Evolutionary conservation across 805 yeast species (phyloP).

Genomic region (Saturnispora ahearnii): DNA sequence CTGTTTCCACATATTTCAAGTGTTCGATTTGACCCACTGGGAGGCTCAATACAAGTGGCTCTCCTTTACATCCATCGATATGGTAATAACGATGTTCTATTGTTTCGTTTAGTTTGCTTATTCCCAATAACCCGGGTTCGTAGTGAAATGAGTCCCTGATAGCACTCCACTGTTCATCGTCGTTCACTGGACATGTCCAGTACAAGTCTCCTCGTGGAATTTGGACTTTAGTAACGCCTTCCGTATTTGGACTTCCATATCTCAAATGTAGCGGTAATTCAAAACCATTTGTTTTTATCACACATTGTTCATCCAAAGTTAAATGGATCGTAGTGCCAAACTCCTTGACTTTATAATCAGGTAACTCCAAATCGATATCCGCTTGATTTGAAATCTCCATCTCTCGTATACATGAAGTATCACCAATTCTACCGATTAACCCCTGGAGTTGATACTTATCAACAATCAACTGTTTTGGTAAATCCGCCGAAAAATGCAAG

Average conservation of each 20-base stretch:
- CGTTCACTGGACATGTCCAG: conserved; percentile 20
- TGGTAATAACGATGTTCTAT: background rate
- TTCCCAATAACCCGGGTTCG: conserved; percentile 16
- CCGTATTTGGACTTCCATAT: conserved; percentile 19
- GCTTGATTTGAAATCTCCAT: conserved; percentile 14
- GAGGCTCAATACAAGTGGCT: background rate
- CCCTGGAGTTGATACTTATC: conserved; percentile 23
- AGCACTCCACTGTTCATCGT: conserved; percentile 8
- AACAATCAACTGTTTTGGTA: conserved; percentile 22
- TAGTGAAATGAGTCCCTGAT: conserved; percentile 18
- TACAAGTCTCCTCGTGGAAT: conserved; percentile 20
- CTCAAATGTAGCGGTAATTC: conserved; percentile 28
- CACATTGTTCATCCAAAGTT: conserved; percentile 13
- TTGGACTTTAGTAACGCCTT: conserved; percentile 6
- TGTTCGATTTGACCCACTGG: conserved; percentile 16
- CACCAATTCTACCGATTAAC: background rate
- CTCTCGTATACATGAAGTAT: conserved; percentile 5
- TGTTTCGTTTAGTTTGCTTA: conserved; percentile 3
- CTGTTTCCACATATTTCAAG: conserved; percentile 10
- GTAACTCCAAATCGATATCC: conserved; percentile 25
- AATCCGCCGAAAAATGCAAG: conserved; percentile 6
- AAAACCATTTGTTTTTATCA: conserved; percentile 13
- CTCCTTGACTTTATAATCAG: conserved; percentile 20
- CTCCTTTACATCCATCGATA: background rate
- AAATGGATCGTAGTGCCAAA: conserved; percentile 21